A percentile compares a stretch with the other conserved stretches of the same genome.
Evolutionary conservation across 495 filamentous ascomycete genomes (phyloP).

Genomic region (Bathelium albidoporum): DNA sequence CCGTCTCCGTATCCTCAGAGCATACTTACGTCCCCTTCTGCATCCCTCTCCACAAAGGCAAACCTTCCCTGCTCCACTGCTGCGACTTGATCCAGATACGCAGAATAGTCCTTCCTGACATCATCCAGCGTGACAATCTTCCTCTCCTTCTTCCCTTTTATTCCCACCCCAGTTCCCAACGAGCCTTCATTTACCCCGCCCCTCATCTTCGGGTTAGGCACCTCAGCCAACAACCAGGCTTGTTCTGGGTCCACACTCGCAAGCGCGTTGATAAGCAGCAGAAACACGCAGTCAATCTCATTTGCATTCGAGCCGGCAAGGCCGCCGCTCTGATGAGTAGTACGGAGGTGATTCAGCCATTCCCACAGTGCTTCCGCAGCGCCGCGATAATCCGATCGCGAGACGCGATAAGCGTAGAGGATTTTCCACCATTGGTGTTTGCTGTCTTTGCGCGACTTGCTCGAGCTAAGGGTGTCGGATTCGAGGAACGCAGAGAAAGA

Average conservation of each 20-base stretch:
- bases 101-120: constrained; percentile 73
- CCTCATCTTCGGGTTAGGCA: constrained; percentile 35
- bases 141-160: constrained; percentile 32
- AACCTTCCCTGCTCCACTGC: constrained; percentile 52
- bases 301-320: constrained; percentile 45
- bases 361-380: constrained; percentile 69
- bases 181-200: constrained; percentile 17
- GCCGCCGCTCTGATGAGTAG: constrained; percentile 43
- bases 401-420: constrained; percentile 80
- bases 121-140: constrained; percentile 73
- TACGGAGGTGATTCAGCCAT: constrained; percentile 49
- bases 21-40: constrained; percentile 3
- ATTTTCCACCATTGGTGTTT: constrained; percentile 25
- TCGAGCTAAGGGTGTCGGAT: background rate
- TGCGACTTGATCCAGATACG: constrained; percentile 68
- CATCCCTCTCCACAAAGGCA: constrained; percentile 42
- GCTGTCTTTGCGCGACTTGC: background rate
- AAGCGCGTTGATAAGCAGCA: constrained; percentile 80
- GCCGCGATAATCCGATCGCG: constrained; percentile 74
- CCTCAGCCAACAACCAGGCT: constrained; percentile 56
- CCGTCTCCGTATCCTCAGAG: background rate
- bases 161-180: constrained; percentile 11
- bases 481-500: constrained; percentile 71
- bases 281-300: constrained; percentile 52
- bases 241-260: constrained; percentile 72